These are phyloP conservation scores for Chlamydomonas schloesseri DNA, from an alignment of 139 green algal species.

Conservation along the genomic window DNA sequence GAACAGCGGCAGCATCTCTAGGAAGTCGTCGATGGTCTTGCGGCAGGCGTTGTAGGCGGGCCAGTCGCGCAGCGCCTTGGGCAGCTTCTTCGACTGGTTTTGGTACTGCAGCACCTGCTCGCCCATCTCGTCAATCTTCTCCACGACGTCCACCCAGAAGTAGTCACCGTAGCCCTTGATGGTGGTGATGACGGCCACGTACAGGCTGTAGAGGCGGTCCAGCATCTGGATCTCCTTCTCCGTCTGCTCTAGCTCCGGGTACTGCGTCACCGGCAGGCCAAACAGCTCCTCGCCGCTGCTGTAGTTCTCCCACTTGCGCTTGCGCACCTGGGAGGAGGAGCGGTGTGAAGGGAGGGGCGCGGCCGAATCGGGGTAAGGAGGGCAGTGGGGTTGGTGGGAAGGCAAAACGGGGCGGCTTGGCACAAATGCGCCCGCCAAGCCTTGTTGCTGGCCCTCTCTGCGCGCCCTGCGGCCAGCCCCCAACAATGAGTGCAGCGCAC, in stretches of 20 bases:
- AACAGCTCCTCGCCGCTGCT: slow-evolving; percentile 92
- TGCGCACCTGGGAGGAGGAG: slow-evolving; percentile 74
- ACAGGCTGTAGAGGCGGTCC: slow-evolving; percentile 89
- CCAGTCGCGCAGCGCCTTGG: slow-evolving; percentile 93
- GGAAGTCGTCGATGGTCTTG: slow-evolving; percentile 91
- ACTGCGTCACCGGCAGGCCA: slow-evolving; percentile 88
- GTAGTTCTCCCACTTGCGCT: slow-evolving; percentile 95
- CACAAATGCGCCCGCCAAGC: too few relatives aligned
- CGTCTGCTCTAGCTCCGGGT: slow-evolving; percentile 91
- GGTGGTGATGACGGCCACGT: slow-evolving; percentile 92
- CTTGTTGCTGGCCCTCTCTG: too few relatives aligned
- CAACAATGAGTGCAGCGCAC: too few relatives aligned
- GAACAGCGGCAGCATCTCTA: slow-evolving; percentile 92
- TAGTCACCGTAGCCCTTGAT: slow-evolving; percentile 90
- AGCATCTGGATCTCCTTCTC: slow-evolving; percentile 90
- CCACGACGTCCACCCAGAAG: slow-evolving; percentile 93
- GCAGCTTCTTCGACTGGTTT: slow-evolving; percentile 85
- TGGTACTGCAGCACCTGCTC: slow-evolving; percentile 83
- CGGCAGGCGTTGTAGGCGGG: slow-evolving; percentile 90
- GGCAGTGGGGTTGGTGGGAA: too few relatives aligned
- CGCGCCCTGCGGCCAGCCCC: too few relatives aligned
- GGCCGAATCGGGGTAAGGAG: too few relatives aligned
- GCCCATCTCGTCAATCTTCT: slow-evolving; percentile 89
- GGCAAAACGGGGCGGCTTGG: too few relatives aligned
- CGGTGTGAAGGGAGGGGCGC: too few relatives aligned